Evolutionary conservation across 441 rosid species (phyloP).

Genomic region (Erodium moschatum): DNA sequence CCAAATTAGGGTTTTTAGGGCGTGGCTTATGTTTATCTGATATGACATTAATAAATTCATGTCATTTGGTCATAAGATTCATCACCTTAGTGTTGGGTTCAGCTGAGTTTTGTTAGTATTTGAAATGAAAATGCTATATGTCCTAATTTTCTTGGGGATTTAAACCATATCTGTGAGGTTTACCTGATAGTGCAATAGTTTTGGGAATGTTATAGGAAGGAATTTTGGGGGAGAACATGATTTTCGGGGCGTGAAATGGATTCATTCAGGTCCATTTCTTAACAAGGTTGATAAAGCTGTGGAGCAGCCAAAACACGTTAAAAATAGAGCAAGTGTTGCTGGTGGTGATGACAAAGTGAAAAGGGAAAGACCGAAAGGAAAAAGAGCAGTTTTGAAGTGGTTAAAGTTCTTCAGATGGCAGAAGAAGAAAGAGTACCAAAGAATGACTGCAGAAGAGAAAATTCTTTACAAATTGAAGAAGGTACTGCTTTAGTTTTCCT

Average conservation of each 20-base stretch:
- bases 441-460: slow-evolving; percentile 85
- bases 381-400: slow-evolving; percentile 87
- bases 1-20: neutral
- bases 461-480: slow-evolving; percentile 60
- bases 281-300: slow-evolving; percentile 22
- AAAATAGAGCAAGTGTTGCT: slow-evolving; percentile 19
- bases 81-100: neutral
- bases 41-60: neutral
- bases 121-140: neutral
- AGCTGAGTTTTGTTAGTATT: neutral
- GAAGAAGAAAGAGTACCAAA: slow-evolving; percentile 78
- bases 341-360: slow-evolving; percentile 31
- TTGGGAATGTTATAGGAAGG: slow-evolving; percentile 52
- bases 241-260: slow-evolving; percentile 29
- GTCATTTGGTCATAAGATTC: neutral
- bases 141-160: neutral
- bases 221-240: slow-evolving; percentile 32
- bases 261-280: slow-evolving; percentile 34
- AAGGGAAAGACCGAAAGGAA: slow-evolving; percentile 75
- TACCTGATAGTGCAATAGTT: slow-evolving; percentile 45
- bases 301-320: slow-evolving; percentile 25
- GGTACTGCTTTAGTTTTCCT: slow-evolving; percentile 27
- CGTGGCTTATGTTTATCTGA: neutral
- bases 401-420: slow-evolving; percentile 81
- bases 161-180: slow-evolving; percentile 17